Conservation (phyloP, 192 early-diverging fungal genomes). For the Coemansia interrupta region DNA sequence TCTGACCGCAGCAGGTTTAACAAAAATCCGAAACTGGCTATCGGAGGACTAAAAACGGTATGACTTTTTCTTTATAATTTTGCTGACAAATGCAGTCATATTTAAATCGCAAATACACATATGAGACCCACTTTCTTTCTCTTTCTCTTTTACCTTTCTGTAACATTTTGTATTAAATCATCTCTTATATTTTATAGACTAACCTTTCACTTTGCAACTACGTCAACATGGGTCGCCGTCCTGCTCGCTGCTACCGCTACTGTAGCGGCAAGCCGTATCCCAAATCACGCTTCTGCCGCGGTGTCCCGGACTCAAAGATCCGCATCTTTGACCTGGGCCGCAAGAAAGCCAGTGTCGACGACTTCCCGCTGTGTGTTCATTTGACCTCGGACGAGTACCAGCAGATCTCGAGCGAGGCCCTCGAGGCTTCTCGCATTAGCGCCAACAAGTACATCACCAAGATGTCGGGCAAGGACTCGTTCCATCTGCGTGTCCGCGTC, state of each 20-base stretch:
- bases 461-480: constrained; percentile 94
- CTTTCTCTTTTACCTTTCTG: not conserved
- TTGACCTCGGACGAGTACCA: constrained; percentile 95
- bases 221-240: constrained; percentile 92
- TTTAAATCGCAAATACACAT: not conserved
- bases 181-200: too few species aligned
- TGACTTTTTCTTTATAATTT: not conserved
- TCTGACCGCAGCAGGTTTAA: too few species aligned
- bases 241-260: constrained; percentile 98
- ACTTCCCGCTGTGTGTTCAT: constrained; percentile 96
- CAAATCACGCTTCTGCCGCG: constrained; percentile 97
- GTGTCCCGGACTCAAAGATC: constrained; percentile 99
- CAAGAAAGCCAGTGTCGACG: constrained; percentile 96
- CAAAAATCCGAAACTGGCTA: not conserved
- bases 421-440: constrained; percentile 96
- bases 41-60: not conserved
- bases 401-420: constrained; percentile 97
- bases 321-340: constrained; percentile 95
- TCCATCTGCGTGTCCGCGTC: constrained; percentile 98
- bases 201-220: too few species aligned
- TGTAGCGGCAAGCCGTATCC: constrained; percentile 99
- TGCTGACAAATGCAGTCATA: not conserved
- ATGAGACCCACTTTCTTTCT: not conserved
- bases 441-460: constrained; percentile 99
- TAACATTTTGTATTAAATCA: too few species aligned